Conservation (phyloP, 148 eudicot genomes). For the Rhododendron ovatum region DNA sequence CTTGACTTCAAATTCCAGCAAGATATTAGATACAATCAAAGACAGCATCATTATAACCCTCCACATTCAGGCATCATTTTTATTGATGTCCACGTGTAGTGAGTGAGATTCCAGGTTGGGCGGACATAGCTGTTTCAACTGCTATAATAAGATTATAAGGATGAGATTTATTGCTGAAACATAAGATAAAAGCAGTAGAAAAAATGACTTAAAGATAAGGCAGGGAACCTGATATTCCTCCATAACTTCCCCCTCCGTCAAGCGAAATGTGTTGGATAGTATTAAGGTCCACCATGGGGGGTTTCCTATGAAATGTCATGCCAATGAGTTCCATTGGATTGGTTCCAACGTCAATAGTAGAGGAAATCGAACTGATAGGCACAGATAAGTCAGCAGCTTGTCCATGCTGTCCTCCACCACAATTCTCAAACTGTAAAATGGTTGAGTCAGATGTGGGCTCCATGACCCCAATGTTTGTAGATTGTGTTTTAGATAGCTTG, state of each 20-base stretch:
- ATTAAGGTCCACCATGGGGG: conserved; percentile 34
- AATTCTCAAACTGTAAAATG: conserved; percentile 11
- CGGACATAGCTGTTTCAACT: background rate
- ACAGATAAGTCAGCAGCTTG: background rate
- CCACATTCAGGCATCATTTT: background rate
- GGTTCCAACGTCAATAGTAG: conserved; percentile 17
- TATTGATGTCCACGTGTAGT: background rate
- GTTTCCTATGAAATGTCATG: conserved; percentile 56
- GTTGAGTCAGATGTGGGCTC: conserved; percentile 18
- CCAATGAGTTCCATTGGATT: conserved; percentile 22
- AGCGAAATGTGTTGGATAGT: conserved; percentile 2
- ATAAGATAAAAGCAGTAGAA: background rate
- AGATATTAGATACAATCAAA: background rate
- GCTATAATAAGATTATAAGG: background rate
- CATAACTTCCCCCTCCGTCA: conserved; percentile 21
- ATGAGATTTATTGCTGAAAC: background rate
- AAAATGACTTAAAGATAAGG: background rate
- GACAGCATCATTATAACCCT: background rate
- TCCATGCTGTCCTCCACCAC: conserved; percentile 11
- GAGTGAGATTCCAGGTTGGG: background rate
- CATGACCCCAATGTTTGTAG: conserved; percentile 18
- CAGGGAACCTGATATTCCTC: conserved; percentile 34
- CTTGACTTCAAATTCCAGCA: background rate
- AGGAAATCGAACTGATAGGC: conserved; percentile 10
- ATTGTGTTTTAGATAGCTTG: conserved; percentile 8